A percentile compares a stretch with the other conserved stretches of the same genome.
Conservation (phyloP, 768 basidiomycete genomes). For the Leccinum variicolor region DNA sequence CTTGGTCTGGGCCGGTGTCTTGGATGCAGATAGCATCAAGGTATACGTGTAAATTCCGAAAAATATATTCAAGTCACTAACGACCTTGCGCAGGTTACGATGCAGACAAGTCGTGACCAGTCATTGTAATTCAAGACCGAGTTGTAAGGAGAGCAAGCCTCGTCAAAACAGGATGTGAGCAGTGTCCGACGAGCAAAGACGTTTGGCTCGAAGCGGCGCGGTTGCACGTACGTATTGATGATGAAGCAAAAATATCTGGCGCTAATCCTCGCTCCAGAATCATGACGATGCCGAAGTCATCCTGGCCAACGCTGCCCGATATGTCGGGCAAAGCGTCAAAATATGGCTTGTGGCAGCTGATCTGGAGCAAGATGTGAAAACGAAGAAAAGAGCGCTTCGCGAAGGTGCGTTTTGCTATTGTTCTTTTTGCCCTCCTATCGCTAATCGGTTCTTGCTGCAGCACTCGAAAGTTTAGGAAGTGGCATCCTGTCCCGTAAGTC, state of each 20-base stretch:
- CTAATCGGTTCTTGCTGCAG: constrained; percentile 34
- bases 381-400: constrained; percentile 87
- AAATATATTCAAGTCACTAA: too few species aligned
- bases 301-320: constrained; percentile 90
- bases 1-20: too few species aligned
- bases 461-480: constrained; percentile 91
- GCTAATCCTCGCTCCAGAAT: constrained; percentile 46
- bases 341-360: constrained; percentile 95
- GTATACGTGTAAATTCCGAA: too few species aligned
- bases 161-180: constrained; percentile 91
- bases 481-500: constrained; percentile 89
- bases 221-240: constrained; percentile 63
- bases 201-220: constrained; percentile 98
- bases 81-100: too few species aligned
- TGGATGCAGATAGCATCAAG: too few species aligned
- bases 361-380: constrained; percentile 77
- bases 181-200: constrained; percentile 95
- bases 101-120: too few species aligned
- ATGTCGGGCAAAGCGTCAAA: constrained; percentile 91
- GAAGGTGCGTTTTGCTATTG: constrained; percentile 57
- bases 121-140: too few species aligned
- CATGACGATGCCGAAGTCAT: constrained; percentile 93
- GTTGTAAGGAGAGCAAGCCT: constrained; percentile 51
- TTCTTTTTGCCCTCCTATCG: background rate
- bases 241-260: background rate